phyloP scores from a whole-genome alignment of 2,329 filamentous ascomycete genomes.

The Trichoderma aggressivum region DNA sequence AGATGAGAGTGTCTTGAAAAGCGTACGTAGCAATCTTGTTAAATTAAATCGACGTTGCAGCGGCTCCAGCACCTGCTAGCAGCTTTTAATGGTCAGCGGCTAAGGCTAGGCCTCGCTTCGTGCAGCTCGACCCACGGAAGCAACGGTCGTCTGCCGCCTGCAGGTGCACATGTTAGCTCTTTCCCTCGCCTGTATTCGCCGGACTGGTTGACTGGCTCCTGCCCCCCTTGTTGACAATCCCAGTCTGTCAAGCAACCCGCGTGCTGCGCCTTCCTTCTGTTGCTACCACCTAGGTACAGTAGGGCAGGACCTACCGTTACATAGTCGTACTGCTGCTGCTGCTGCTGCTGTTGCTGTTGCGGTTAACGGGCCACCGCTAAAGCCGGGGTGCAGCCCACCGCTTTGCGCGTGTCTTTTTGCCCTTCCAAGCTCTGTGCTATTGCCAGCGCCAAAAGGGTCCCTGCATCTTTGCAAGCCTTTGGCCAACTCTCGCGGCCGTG shows the following conservation, averaged over 20 bases:
- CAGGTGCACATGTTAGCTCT: slow-evolving; percentile 10
- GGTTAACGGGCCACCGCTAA: not conserved
- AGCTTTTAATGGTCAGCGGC: not conserved
- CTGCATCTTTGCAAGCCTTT: not conserved
- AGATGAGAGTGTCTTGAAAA: not conserved
- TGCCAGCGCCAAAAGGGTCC: not conserved
- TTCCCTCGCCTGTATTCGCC: slow-evolving; percentile 10
- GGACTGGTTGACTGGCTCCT: not conserved
- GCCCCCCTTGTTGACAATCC: slow-evolving; percentile 8
- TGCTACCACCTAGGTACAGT: not conserved
- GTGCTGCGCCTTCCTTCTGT: slow-evolving; percentile 13
- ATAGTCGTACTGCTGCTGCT: too few species aligned
- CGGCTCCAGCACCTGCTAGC: not conserved
- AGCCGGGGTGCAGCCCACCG: slow-evolving; percentile 17
- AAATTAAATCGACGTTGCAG: not conserved
- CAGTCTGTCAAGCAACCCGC: slow-evolving; percentile 9
- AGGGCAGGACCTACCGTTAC: not conserved
- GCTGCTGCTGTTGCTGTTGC: not conserved
- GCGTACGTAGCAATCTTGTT: not conserved
- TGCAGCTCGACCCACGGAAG: slow-evolving; percentile 6
- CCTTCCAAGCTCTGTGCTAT: not conserved
- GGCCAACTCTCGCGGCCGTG: not conserved
- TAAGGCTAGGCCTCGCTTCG: not conserved
- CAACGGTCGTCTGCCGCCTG: not conserved
- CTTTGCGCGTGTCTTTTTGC: not conserved